Evolutionary conservation across 768 basidiomycete species (phyloP).

Genomic region (Obba rivulosa): DNA sequence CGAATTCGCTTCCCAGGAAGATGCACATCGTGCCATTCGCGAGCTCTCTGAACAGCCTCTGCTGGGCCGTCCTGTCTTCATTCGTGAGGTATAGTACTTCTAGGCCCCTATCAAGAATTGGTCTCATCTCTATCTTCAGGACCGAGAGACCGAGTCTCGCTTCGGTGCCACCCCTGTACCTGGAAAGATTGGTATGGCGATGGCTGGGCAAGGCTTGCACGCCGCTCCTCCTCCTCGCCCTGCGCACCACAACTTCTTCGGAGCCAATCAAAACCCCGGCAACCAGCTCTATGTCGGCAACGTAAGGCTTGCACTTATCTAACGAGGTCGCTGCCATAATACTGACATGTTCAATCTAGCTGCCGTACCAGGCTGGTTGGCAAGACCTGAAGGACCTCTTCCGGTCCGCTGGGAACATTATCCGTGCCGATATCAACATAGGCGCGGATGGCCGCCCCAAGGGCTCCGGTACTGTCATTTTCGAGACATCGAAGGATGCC

Average conservation of each 20-base stretch:
- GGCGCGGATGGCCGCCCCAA: conserved; percentile 91
- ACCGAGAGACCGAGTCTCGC: conserved; percentile 93
- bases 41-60: conserved; percentile 87
- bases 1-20: conserved; percentile 87
- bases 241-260: conserved; percentile 71
- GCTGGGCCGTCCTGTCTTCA: conserved; percentile 93
- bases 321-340: neutral
- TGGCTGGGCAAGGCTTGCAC: conserved; percentile 85
- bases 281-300: conserved; percentile 93
- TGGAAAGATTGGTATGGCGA: conserved; percentile 93
- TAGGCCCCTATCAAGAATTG: conserved; percentile 3
- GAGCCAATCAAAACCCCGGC: conserved; percentile 63
- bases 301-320: conserved; percentile 43
- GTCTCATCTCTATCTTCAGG: conserved; percentile 43
- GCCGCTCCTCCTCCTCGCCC: conserved; percentile 81
- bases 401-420: conserved; percentile 91
- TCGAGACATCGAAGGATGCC: conserved; percentile 87
- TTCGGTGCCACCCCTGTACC: conserved; percentile 95
- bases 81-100: conserved; percentile 72
- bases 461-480: conserved; percentile 96
- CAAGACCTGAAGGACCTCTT: conserved; percentile 98
- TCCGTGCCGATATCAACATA: conserved; percentile 93
- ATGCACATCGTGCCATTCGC: conserved; percentile 82
- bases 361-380: conserved; percentile 98
- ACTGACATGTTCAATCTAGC: conserved; percentile 33